Base-by-base conservation (phyloP, 1,139 yeast species). In the Arxiozyma bovina region DNA sequence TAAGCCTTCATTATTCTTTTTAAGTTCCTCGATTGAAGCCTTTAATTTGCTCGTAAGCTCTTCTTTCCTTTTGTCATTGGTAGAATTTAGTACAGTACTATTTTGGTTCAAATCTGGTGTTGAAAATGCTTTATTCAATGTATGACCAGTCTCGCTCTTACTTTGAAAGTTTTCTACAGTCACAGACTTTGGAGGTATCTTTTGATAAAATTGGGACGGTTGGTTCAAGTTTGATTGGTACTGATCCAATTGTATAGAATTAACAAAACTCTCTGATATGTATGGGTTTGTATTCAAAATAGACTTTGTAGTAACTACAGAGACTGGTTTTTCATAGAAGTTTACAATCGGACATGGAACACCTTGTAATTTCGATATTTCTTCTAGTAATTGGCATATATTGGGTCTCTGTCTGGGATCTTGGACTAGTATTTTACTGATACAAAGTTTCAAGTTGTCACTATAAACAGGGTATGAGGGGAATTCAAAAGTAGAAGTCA, bases 401-500 rank as follows among this genome's bases (percentile, higher is more conserved):
- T 81, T 83, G 5, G 95, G 95, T 65, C 95, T 78, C 57, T 81
- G 74, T 54, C 81, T 74, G 1, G 93, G 93, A 66, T 85, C 83
- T 54, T 79, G 85, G 57, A 85, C 76, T 51, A 87, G 71, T 72
- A 88, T 77, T 50, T 83, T 78, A 55, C 78, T 75, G 49, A 86
- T 81, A 50, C 86, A 68, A 60, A 80, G 78, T 60, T 80, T 83
- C 62, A 86, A 66, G 42, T 83, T 71, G 48, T 69, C 69, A n/a
- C 80, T 74, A 60, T 76, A 77, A 0, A 59, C 61, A 0, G 83
- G 82, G 45, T 64, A 68, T 38, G 67, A 59, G 23, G 85, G 86
- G 59, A 84, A 84, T 56, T 79, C 81, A 62, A 76, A 85, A 22
- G 78, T 75, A 4, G 88, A 88, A 65, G 82, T 83, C 52, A 86